Percentiles rank a stretch among this genome's conserved stretches.
Evolutionary conservation across 495 filamentous ascomycete species (phyloP).

Genomic region (Podospora pseudopauciseta): DNA sequence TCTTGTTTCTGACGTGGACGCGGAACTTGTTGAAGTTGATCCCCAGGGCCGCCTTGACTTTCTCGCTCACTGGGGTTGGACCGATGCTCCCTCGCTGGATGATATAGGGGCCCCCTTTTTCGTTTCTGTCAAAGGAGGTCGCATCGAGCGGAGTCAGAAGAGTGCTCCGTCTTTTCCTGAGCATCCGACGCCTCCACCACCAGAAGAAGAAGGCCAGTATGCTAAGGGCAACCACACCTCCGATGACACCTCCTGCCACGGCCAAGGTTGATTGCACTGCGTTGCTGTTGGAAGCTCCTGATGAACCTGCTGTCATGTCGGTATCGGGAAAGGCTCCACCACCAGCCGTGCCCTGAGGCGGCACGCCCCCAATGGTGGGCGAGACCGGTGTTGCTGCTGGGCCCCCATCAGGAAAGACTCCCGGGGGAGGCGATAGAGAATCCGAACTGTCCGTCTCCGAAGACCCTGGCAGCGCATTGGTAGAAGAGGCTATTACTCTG

Average conservation of each 20-base stretch:
- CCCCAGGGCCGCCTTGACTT: slow-evolving; percentile 36
- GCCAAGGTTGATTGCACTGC: slow-evolving; percentile 38
- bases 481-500: slow-evolving; percentile 30
- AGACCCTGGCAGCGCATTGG: slow-evolving; percentile 19
- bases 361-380: slow-evolving; percentile 23
- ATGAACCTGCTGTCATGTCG: slow-evolving; percentile 16
- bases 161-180: slow-evolving; percentile 39
- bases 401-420: slow-evolving; percentile 15
- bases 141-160: slow-evolving; percentile 45
- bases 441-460: slow-evolving; percentile 11
- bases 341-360: slow-evolving; percentile 13
- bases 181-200: slow-evolving; percentile 43
- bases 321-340: slow-evolving; percentile 18
- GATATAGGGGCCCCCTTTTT: slow-evolving; percentile 40
- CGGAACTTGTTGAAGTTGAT: slow-evolving; percentile 37
- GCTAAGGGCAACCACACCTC: slow-evolving; percentile 43
- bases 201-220: slow-evolving; percentile 47
- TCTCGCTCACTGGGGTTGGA: slow-evolving; percentile 38
- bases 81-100: slow-evolving; percentile 43
- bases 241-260: slow-evolving; percentile 50
- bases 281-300: slow-evolving; percentile 22
- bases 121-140: slow-evolving; percentile 22
- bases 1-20: slow-evolving; percentile 36
- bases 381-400: slow-evolving; percentile 18
- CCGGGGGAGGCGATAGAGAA: slow-evolving; percentile 18